phyloP scores from a whole-genome alignment of 2,329 filamentous ascomycete species.

The Chaetoscypha palmicola region DNA sequence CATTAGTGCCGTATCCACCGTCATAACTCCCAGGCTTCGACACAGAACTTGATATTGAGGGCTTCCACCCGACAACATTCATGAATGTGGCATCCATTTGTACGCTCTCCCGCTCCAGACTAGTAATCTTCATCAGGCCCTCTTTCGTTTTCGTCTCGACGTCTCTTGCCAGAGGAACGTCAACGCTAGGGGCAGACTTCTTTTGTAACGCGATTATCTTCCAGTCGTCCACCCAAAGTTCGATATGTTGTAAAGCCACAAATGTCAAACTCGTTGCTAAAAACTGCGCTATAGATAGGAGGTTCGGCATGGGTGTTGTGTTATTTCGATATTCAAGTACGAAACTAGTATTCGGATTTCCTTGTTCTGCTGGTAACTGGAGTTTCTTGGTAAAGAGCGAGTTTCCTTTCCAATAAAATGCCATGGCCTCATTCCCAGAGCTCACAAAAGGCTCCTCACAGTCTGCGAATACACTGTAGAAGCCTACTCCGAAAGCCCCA shows the following conservation, averaged over 20 bases:
- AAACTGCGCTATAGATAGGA: slow-evolving; percentile 85
- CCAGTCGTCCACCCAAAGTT: slow-evolving; percentile 86
- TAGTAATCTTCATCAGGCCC: slow-evolving; percentile 76
- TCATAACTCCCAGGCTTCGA: slow-evolving; percentile 26
- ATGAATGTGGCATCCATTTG: slow-evolving; percentile 91
- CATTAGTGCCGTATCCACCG: slow-evolving; percentile 38
- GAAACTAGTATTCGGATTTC: slow-evolving; percentile 74
- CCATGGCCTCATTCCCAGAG: slow-evolving; percentile 88
- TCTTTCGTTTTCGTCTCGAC: slow-evolving; percentile 79
- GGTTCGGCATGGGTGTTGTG: slow-evolving; percentile 76
- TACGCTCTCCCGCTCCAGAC: slow-evolving; percentile 77
- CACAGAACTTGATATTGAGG: slow-evolving; percentile 39
- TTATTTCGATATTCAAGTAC: slow-evolving; percentile 88
- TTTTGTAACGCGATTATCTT: slow-evolving; percentile 73
- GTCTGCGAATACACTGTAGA: slow-evolving; percentile 97
- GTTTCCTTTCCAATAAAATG: slow-evolving; percentile 99
- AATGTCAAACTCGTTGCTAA: slow-evolving; percentile 93
- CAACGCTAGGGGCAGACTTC: slow-evolving; percentile 71
- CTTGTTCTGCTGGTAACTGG: slow-evolving; percentile 60
- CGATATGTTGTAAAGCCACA: slow-evolving; percentile 78
- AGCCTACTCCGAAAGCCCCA: slow-evolving; percentile 94
- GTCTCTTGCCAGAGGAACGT: slow-evolving; percentile 67
- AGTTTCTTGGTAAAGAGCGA: slow-evolving; percentile 87
- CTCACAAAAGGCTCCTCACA: slow-evolving; percentile 97
- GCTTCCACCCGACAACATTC: slow-evolving; percentile 80